These are phyloP conservation scores for Candida endomychidarum DNA, from an alignment of 805 yeast genomes.

Conservation along the genomic window DNA sequence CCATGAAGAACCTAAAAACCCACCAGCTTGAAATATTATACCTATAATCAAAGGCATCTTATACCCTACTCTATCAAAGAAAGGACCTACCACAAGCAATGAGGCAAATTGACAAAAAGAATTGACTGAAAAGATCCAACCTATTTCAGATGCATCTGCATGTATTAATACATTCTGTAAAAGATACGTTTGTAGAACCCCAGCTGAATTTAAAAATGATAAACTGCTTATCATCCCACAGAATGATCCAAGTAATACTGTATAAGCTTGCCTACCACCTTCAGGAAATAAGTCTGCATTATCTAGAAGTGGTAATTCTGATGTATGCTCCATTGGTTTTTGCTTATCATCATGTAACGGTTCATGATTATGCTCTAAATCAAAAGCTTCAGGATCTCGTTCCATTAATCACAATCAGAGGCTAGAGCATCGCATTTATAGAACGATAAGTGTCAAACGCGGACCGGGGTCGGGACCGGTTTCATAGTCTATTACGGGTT, in stretches of 20 bases:
- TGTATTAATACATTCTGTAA: slow-evolving; percentile 15
- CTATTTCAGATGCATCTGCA: slow-evolving; percentile 19
- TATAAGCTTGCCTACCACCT: slow-evolving; percentile 24
- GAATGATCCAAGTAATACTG: slow-evolving; percentile 24
- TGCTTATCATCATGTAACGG: neutral
- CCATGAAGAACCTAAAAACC: slow-evolving; percentile 23
- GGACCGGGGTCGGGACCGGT: too few species aligned
- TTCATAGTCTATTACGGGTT: too few species aligned
- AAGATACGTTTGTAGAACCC: slow-evolving; percentile 25
- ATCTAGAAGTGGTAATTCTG: slow-evolving; percentile 16
- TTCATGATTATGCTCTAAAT: neutral
- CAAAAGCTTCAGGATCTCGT: slow-evolving; percentile 5
- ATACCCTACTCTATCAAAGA: slow-evolving; percentile 27
- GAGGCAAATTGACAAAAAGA: slow-evolving; percentile 26
- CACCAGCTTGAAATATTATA: slow-evolving; percentile 17
- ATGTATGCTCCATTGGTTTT: too few species aligned
- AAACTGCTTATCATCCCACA: slow-evolving; percentile 26
- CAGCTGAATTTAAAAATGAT: slow-evolving; percentile 27
- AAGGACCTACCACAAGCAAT: slow-evolving; percentile 25
- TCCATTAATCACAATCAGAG: too few species aligned
- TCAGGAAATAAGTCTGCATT: slow-evolving; percentile 27
- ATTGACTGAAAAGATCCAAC: slow-evolving; percentile 30
- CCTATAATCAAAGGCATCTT: slow-evolving; percentile 23
- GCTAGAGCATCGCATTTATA: too few species aligned
- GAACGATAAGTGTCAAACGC: too few species aligned